phyloP scores from a whole-genome alignment of 805 yeast genomes.

The Pichia manshurica region DNA sequence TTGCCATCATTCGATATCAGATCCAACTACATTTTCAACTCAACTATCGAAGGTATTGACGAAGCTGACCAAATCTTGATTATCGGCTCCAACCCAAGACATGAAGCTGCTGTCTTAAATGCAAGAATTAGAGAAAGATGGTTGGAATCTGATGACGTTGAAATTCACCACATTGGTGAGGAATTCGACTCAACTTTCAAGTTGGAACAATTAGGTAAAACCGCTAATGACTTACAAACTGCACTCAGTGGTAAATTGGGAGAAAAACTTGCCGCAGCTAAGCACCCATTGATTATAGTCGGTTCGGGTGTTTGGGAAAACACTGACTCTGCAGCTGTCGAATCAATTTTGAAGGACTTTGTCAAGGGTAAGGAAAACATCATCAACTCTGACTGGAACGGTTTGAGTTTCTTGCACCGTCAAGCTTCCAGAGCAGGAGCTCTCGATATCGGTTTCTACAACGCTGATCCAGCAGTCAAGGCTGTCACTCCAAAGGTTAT shows the following conservation, averaged over 20 bases:
- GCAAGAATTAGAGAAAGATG: constrained; percentile 78
- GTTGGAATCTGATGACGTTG: constrained; percentile 57
- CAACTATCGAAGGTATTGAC: constrained; percentile 72
- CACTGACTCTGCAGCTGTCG: constrained; percentile 56
- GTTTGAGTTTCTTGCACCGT: constrained; percentile 73
- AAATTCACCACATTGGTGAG: constrained; percentile 70
- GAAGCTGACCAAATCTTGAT: constrained; percentile 76
- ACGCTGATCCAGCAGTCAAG: constrained; percentile 40
- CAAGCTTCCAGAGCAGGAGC: constrained; percentile 88
- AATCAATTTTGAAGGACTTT: constrained; percentile 55
- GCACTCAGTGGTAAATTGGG: constrained; percentile 70
- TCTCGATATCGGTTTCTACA: constrained; percentile 73
- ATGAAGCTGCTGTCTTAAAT: constrained; percentile 83
- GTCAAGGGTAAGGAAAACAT: constrained; percentile 51
- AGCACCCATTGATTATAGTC: constrained; percentile 70
- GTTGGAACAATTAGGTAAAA: constrained; percentile 55
- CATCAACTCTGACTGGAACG: constrained; percentile 73
- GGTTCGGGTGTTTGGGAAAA: constrained; percentile 76
- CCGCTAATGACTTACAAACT: constrained; percentile 46
- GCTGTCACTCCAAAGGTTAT: constrained; percentile 61
- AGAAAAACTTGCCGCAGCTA: constrained; percentile 56
- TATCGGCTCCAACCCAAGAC: constrained; percentile 84
- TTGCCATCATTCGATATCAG: constrained; percentile 69
- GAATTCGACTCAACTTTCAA: constrained; percentile 72
- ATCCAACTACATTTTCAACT: constrained; percentile 74